Conservation (phyloP, 345 rosid species). For the Clausena lansium region DNA sequence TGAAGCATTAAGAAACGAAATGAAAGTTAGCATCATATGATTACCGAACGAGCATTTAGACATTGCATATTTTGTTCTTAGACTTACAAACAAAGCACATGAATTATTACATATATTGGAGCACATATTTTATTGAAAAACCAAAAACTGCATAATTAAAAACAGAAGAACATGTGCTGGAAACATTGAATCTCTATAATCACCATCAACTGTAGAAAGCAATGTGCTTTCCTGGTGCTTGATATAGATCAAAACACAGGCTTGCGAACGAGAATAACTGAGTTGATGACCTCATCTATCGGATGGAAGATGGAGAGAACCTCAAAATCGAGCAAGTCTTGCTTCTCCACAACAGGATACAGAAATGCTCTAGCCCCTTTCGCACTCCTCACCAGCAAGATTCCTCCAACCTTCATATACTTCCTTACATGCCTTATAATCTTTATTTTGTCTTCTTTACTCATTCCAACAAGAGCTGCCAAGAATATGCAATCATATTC, state of each 20-base stretch:
- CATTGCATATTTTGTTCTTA: no score
- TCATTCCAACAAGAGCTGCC: conserved; percentile 47
- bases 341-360: conserved; percentile 36
- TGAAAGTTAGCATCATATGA: no score
- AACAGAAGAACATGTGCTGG: background rate
- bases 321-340: conserved; percentile 31
- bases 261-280: conserved; percentile 33
- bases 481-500: conserved; percentile 39
- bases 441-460: conserved; percentile 27
- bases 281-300: conserved; percentile 35
- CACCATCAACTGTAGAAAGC: background rate
- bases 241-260: background rate
- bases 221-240: background rate
- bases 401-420: conserved; percentile 33
- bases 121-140: background rate
- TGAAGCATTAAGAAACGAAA: no score
- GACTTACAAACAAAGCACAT: background rate
- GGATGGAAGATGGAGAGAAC: conserved; percentile 41
- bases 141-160: background rate
- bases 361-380: conserved; percentile 40
- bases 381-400: conserved; percentile 37
- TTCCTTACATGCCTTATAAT: conserved; percentile 28
- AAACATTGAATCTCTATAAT: background rate
- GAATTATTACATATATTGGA: background rate
- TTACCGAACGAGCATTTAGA: no score